Evolutionary conservation across 768 basidiomycete genomes (phyloP).

Genomic region (Mycena kentingensis): DNA sequence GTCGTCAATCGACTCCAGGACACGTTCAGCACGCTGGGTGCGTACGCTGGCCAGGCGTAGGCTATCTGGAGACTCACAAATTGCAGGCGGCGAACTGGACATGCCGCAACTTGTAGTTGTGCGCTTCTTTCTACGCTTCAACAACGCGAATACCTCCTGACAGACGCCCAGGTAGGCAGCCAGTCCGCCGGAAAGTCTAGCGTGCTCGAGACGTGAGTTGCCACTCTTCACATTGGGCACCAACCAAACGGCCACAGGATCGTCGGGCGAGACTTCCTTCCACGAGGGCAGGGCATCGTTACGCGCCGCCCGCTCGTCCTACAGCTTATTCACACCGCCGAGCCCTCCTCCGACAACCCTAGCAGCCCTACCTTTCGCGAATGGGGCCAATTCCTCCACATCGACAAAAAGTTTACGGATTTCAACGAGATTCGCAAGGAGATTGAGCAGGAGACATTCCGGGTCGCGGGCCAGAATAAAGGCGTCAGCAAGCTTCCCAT

Average conservation of each 20-base stretch:
- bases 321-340: slow-evolving; percentile 91
- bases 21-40: slow-evolving; percentile 86
- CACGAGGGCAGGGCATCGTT: slow-evolving; percentile 90
- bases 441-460: slow-evolving; percentile 96
- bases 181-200: slow-evolving; percentile 97
- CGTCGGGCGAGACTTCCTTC: slow-evolving; percentile 90
- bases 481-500: slow-evolving; percentile 96
- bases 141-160: background rate
- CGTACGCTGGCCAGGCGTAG: slow-evolving; percentile 33
- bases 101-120: slow-evolving; percentile 92
- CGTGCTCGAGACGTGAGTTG: slow-evolving; percentile 87
- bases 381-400: slow-evolving; percentile 97
- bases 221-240: slow-evolving; percentile 13
- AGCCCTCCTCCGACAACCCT: slow-evolving; percentile 49
- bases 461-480: slow-evolving; percentile 98
- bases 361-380: slow-evolving; percentile 61
- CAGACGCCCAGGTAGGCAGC: slow-evolving; percentile 75
- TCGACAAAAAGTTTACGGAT: slow-evolving; percentile 96
- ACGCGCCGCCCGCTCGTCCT: slow-evolving; percentile 94
- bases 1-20: slow-evolving; percentile 96
- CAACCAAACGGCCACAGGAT: slow-evolving; percentile 53
- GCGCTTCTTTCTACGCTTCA: slow-evolving; percentile 34
- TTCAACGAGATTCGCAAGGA: slow-evolving; percentile 92
- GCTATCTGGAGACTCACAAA: slow-evolving; percentile 19
- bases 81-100: slow-evolving; percentile 81